Evolutionary conservation across 2,329 filamentous ascomycete genomes (phyloP).

Genomic region (Sporothrix brasiliensis): DNA sequence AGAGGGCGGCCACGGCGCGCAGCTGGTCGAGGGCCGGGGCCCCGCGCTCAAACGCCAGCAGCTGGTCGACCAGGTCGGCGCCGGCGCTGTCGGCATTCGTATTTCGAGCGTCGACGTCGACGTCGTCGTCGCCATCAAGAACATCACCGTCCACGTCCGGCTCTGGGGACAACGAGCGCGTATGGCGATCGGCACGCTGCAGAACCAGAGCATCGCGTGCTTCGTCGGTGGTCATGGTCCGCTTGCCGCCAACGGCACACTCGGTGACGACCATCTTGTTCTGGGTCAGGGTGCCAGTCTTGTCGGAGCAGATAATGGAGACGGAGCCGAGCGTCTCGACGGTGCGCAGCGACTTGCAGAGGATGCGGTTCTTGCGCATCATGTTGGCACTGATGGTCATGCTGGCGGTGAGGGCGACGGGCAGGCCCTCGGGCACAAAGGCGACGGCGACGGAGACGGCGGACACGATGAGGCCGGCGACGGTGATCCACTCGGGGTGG

Average conservation of each 20-base stretch:
- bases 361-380: conserved; percentile 75
- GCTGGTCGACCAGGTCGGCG: conserved; percentile 42
- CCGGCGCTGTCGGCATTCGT: conserved; percentile 24
- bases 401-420: conserved; percentile 69
- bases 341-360: conserved; percentile 79
- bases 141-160: neutral
- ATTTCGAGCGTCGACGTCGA: neutral
- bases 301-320: conserved; percentile 75
- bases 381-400: conserved; percentile 76
- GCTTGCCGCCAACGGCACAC: conserved; percentile 61
- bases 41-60: neutral
- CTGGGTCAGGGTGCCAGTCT: conserved; percentile 72
- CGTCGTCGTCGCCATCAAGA: neutral
- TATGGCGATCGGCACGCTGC: conserved; percentile 35
- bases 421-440: conserved; percentile 74
- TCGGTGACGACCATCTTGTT: conserved; percentile 76
- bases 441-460: conserved; percentile 74
- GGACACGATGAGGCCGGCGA: conserved; percentile 70
- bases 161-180: neutral
- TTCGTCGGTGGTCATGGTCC: conserved; percentile 54
- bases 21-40: conserved; percentile 57
- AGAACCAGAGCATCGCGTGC: conserved; percentile 49
- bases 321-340: conserved; percentile 75
- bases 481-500: conserved; percentile 71
- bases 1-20: conserved; percentile 64